phyloP scores from a whole-genome alignment of 345 rosid species.

The Murraya paniculata region DNA sequence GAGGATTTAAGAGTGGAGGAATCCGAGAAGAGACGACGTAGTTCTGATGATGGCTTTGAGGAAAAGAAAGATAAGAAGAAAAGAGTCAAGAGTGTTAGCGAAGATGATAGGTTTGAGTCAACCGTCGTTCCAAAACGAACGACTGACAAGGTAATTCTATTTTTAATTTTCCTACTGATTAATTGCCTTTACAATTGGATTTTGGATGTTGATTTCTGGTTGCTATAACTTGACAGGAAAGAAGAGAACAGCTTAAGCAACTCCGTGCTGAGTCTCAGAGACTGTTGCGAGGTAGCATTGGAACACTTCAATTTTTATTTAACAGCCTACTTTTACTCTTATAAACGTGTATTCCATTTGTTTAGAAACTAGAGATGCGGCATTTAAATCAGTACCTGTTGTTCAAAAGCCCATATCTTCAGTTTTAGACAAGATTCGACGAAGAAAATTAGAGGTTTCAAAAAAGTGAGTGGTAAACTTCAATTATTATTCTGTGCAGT shows the following conservation, averaged over 20 bases:
- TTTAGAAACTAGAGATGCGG: conserved; percentile 71
- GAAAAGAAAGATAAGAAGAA: conserved; percentile 26
- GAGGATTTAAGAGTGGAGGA: conserved; percentile 11
- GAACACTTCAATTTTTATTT: not conserved
- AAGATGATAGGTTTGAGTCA: conserved; percentile 35
- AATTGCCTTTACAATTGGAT: not conserved
- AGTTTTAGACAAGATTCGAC: conserved; percentile 76
- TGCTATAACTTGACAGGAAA: conserved; percentile 42
- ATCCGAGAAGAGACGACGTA: conserved; percentile 21
- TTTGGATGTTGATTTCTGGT: conserved; percentile 3
- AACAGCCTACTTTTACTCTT: not conserved
- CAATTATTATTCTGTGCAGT: not conserved
- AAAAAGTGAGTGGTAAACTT: conserved; percentile 50
- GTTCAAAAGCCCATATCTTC: conserved; percentile 78
- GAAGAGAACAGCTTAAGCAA: conserved; percentile 58
- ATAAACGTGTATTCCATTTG: not conserved
- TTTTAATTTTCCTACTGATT: not conserved
- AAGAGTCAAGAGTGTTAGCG: conserved; percentile 28
- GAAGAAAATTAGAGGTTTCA: conserved; percentile 71
- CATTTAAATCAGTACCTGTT: conserved; percentile 64
- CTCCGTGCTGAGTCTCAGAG: conserved; percentile 84
- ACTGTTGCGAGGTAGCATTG: conserved; percentile 62
- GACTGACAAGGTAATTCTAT: conserved; percentile 41
- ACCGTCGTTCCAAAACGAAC: conserved; percentile 39
- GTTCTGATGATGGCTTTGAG: conserved; percentile 21